Conservation (phyloP, 345 rosid species). For the Brassica cretica region DNA sequence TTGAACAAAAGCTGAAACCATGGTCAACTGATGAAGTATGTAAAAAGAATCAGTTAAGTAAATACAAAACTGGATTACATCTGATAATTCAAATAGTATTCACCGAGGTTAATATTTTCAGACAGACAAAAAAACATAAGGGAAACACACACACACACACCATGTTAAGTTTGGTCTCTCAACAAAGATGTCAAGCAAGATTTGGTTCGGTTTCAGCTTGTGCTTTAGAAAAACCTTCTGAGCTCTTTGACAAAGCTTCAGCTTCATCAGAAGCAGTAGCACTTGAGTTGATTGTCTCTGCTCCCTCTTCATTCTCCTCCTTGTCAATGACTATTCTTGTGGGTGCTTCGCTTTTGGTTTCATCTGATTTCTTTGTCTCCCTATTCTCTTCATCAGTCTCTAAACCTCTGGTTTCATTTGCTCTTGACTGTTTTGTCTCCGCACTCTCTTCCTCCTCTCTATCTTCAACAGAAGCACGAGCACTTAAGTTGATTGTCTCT, state of each 20-base stretch:
- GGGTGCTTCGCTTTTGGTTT: conserved; percentile 28
- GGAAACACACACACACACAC: background rate
- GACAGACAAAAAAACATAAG: conserved; percentile 14
- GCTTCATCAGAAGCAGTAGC: conserved; percentile 27
- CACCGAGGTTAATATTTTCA: conserved; percentile 13
- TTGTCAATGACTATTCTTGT: conserved; percentile 14
- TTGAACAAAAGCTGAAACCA: background rate
- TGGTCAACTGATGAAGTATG: background rate
- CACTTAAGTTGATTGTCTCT: conserved; percentile 1
- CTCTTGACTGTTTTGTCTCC: conserved; percentile 9
- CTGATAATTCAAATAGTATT: background rate
- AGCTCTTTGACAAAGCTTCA: conserved; percentile 33
- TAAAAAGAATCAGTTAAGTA: background rate
- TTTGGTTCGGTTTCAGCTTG: conserved; percentile 32
- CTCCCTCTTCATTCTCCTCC: conserved; percentile 19
- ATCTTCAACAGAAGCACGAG: conserved; percentile 20
- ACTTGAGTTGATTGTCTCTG: conserved; percentile 2
- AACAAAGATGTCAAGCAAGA: conserved; percentile 26
- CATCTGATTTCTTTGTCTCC: conserved; percentile 16
- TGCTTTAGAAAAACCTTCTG: conserved; percentile 20
- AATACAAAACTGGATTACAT: conserved; percentile 29
- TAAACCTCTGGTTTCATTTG: conserved; percentile 26
- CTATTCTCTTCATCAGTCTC: conserved; percentile 15
- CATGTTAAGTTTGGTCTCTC: conserved; percentile 16
- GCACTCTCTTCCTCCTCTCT: conserved; percentile 23